Base-by-base conservation (phyloP, 2,329 filamentous ascomycete genomes). In the Claviceps sorghi region DNA sequence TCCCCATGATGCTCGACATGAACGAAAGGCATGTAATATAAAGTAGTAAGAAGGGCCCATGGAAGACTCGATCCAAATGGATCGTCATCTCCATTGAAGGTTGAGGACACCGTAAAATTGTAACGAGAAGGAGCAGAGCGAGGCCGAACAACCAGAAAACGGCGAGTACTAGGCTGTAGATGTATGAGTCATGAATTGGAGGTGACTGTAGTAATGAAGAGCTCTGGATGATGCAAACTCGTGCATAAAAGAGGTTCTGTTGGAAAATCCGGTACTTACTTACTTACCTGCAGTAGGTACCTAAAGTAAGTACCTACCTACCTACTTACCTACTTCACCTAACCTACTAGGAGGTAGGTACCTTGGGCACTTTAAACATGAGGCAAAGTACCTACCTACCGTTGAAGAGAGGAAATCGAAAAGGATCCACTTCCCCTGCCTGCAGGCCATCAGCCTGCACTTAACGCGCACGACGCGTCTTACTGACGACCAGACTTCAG, bases 391-490 rank as follows among this genome's bases (percentile, higher is more conserved):
- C 2, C 0, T 19, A 19, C n/a, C n/a, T n/a, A n/a, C n/a, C n/a
- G 17, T n/a, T 40, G 17, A 19, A n/a, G 38, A 9, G 21, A 43
- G 21, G 19, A 21, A 11, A 42, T 21, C 2, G 5, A 22, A 8
- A 6, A 22, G 6, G 48, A 2, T 38, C 48, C 48, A 50, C 48
- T 42, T 49, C 21, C 13, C 22, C 26, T 21, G 26, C n/a, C 3
- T 10, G 8, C 21, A 19, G 13, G 19, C 17, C 5, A 48, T n/a
- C 45, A 48, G 32, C 40, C 26, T 48, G 50, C 66, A 68, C 67
- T 69, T 65, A 62, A 69, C 67, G 67, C 67, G 67, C 62, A 48
- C 59, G 57, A 67, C 66, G 60, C 60, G 61, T 60, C 61, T 66
- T 58, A 56, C 44, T 3, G 36, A 38, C 36, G 36, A 38, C 36